Base-by-base conservation (phyloP, 345 rosid genomes). In the Eucalyptus dawsonii region DNA sequence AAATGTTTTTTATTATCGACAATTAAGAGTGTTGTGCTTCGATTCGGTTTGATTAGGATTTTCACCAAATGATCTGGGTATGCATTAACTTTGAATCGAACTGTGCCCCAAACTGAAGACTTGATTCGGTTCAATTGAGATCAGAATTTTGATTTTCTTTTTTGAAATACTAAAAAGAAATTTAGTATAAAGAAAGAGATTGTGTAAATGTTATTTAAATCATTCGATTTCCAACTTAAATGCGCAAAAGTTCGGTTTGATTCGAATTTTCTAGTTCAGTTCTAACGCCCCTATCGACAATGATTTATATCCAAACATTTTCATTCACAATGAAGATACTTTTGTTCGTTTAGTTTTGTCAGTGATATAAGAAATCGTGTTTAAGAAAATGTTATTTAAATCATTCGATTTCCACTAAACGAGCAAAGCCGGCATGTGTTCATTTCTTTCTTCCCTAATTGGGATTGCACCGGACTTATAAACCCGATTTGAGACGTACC, bases 271-370 rank as follows among this genome's bases (percentile, higher is more conserved):
- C 54, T 51, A 16, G 54, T 9, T 54, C 1, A 9, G 0, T 21
- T 54, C 1, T 9, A 0, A 4, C 2, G 1, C 60, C 27, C 58
- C 4, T 6, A 4, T 56, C 2, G 1, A 56, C 13, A 24, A 11
- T 11, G 62, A 56, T 0, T 56, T 56, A 56, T 9, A 27, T 58
- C 0, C 11, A 1, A 60, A 25, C 14, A 58, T 58, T 25, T 58
- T 58, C 14, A 11, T 11, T 5, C 0, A 58, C 8, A 6, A 58
- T 1, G 1, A 58, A 58, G 0, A 58, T 58, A 58, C n/a, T 58
- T 58, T 58, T 1, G 1, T 58, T 58, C 0, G 4, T 25, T 58
- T 25, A 58, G 0, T 25, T 58, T 11, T 11, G 3, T 9, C 0
- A 2, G 6, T 11, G 29, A 56, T 24, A 56, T 5, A 56, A 56